Evolutionary conservation across 805 yeast species (phyloP), one percentile per base, ranked within the genome.

Genomic region (Yamadazyma laniorum): DNA sequence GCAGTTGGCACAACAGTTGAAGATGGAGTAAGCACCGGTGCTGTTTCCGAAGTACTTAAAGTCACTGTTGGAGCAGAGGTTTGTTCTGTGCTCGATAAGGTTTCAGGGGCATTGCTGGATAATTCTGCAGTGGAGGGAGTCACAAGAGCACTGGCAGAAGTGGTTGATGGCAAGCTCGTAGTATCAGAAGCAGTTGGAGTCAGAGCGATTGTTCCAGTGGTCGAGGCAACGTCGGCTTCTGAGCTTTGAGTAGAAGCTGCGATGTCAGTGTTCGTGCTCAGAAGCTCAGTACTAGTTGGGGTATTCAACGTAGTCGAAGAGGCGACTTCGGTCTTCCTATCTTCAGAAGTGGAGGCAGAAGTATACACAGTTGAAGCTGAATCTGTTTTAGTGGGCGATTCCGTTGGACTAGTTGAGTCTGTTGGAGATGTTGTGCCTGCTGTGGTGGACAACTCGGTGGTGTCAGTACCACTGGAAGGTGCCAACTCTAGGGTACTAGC

Each of bases 51-150:
- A 23, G 39, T 7, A 32, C 17, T 28, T n/a, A n/a, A 14, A 18
- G 21, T 11, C 8, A 27, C 17, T 11, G 35, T 25, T 11, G 19
- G 21, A 14, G 18, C 12, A 11, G 26, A 15, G n/a, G n/a, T n/a
- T n/a, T n/a, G n/a, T n/a, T n/a, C n/a, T n/a, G n/a, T n/a, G n/a
- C n/a, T n/a, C n/a, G n/a, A n/a, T n/a, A n/a, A n/a, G n/a, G n/a
- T n/a, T n/a, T n/a, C n/a, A n/a, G n/a, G n/a, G n/a, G n/a, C n/a
- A n/a, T n/a, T n/a, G n/a, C n/a, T n/a, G n/a, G n/a, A n/a, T 16
- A 25, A 25, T 14, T 33, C 29, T n/a, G 26, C 11, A 29, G 37
- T 29, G 22, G 39, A 33, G 13, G 37, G 32, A 27, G 40, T 21
- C 13, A 35, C 13, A 4, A 29, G 18, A 13, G 8, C 21, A 17